These are phyloP conservation scores for Saccharata proteae DNA, from an alignment of 2,329 filamentous ascomycete species.

Conservation along the genomic window DNA sequence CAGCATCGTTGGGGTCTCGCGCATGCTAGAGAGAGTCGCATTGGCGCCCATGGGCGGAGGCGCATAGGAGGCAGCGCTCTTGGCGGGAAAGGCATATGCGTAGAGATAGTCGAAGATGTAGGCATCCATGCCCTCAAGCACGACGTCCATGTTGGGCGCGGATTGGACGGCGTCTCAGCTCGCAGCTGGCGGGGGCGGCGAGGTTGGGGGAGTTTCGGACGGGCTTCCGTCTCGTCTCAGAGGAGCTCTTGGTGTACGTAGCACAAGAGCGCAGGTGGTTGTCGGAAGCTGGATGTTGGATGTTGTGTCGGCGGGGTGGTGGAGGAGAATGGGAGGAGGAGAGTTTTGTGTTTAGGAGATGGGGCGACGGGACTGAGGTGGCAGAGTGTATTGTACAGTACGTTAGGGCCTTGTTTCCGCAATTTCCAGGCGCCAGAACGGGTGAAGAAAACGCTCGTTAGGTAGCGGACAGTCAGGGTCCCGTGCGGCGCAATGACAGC, in stretches of 20 bases:
- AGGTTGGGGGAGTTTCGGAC: background rate
- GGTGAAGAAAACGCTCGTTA: background rate
- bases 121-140: slow-evolving; percentile 75
- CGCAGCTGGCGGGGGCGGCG: background rate
- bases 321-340: no score
- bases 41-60: slow-evolving; percentile 36
- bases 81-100: slow-evolving; percentile 53
- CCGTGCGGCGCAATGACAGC: no score
- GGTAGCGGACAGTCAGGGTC: no score
- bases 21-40: slow-evolving; percentile 41
- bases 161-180: slow-evolving; percentile 1
- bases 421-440: background rate
- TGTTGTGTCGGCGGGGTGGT: no score
- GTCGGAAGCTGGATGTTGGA: no score
- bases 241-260: no score
- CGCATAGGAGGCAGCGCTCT: slow-evolving; percentile 2
- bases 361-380: no score
- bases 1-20: slow-evolving; percentile 24
- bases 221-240: no score
- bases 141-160: slow-evolving; percentile 65
- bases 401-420: no score
- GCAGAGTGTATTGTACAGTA: no score
- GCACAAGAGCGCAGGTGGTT: no score
- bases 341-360: no score
- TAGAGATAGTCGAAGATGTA: slow-evolving; percentile 72